Conservation (phyloP, 441 rosid genomes). For the Jatropha podagrica region DNA sequence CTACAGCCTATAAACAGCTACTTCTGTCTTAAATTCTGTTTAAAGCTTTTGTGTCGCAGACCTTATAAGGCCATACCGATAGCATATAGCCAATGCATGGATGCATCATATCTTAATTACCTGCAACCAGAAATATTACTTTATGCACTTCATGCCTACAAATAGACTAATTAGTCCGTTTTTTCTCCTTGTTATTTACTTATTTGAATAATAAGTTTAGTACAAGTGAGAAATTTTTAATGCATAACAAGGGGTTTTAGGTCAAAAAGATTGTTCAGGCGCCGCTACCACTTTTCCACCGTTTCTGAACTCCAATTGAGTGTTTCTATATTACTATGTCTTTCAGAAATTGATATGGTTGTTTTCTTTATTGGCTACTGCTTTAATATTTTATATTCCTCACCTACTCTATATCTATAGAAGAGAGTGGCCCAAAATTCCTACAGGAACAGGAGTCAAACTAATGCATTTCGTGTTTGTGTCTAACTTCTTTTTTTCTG, state of each 20-base stretch:
- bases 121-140: not conserved
- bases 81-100: not conserved
- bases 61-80: no score
- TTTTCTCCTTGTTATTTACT: not conserved
- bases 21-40: not conserved
- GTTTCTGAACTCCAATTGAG: not conserved
- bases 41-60: not conserved
- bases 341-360: not conserved
- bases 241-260: not conserved
- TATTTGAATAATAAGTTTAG: not conserved
- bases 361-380: not conserved
- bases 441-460: constrained; percentile 2
- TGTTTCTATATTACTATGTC: not conserved
- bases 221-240: not conserved
- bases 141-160: no score
- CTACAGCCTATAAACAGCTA: constrained; percentile 17
- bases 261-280: constrained; percentile 9
- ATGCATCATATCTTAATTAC: not conserved
- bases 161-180: no score
- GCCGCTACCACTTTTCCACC: constrained; percentile 31
- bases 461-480: constrained; percentile 8
- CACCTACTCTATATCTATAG: constrained; percentile 17
- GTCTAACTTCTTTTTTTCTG: not conserved
- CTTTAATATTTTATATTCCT: not conserved
- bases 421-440: no score